Evolutionary conservation across 2,329 filamentous ascomycete species (phyloP).

Genomic region (Fusarium zealandicum): DNA sequence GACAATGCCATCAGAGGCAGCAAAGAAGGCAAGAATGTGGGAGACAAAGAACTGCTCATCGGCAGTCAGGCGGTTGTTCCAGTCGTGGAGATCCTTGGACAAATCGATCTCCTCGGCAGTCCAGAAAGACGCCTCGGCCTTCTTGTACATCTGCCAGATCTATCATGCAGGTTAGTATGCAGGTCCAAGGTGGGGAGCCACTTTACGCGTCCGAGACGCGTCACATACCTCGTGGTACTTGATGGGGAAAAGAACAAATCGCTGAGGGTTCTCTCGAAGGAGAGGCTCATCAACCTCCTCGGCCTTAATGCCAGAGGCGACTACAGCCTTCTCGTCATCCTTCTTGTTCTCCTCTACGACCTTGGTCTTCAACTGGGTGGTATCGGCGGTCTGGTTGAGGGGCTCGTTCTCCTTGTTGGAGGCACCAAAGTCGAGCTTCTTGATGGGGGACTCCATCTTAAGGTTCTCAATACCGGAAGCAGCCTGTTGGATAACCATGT

Average conservation of each 20-base stretch:
- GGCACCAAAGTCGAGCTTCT: constrained; percentile 82
- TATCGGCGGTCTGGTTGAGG: constrained; percentile 57
- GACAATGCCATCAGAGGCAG: constrained; percentile 97
- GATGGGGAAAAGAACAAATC: constrained; percentile 98
- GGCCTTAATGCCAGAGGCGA: constrained; percentile 64
- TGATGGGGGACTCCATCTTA: constrained; percentile 91
- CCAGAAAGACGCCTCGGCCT: constrained; percentile 99
- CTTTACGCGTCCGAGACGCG: constrained; percentile 72
- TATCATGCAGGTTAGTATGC: constrained; percentile 55
- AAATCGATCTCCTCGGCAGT: constrained; percentile 99
- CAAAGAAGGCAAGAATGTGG: constrained; percentile 98
- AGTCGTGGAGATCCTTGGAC: constrained; percentile 98
- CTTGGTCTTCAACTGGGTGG: constrained; percentile 69
- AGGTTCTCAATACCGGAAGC: constrained; percentile 85
- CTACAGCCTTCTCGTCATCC: constrained; percentile 47
- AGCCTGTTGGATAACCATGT: constrained; percentile 63
- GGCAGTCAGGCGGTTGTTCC: constrained; percentile 96
- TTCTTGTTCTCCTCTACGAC: constrained; percentile 54
- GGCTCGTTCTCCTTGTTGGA: constrained; percentile 84
- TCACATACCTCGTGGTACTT: constrained; percentile 96
- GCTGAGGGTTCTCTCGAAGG: constrained; percentile 91
- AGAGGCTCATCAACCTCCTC: constrained; percentile 87
- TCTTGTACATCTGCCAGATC: constrained; percentile 99
- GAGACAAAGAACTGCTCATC: constrained; percentile 99
- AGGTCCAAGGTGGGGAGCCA: constrained; percentile 48